Evolutionary conservation across 2,329 filamentous ascomycete genomes (phyloP).

Genomic region (Aspergillus udagawae): DNA sequence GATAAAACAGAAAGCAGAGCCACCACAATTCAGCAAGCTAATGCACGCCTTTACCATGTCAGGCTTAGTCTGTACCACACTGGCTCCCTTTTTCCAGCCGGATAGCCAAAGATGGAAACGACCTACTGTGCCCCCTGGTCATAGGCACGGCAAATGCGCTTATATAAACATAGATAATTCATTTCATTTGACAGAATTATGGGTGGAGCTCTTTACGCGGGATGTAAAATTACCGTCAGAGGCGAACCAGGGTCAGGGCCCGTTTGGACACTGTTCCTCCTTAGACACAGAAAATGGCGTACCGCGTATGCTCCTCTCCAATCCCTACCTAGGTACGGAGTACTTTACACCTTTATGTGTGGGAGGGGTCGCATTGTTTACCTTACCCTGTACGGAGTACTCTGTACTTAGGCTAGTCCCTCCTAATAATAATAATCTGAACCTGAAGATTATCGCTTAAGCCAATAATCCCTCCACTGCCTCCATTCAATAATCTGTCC

Average conservation of each 20-base stretch:
- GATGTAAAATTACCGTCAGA: slow-evolving; percentile 14
- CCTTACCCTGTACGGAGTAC: background rate
- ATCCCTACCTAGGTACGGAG: too few relatives aligned
- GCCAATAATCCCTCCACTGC: background rate
- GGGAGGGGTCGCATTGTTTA: background rate
- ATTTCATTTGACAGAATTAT: slow-evolving; percentile 8
- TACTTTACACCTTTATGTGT: background rate
- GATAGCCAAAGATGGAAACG: slow-evolving; percentile 5
- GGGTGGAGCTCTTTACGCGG: slow-evolving; percentile 8
- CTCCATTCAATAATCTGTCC: slow-evolving; percentile 1
- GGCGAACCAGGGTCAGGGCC: slow-evolving; percentile 13
- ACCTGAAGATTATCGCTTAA: background rate
- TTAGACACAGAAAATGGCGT: background rate
- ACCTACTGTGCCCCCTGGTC: slow-evolving; percentile 11
- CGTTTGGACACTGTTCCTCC: slow-evolving; percentile 10
- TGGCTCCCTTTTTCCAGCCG: slow-evolving; percentile 2
- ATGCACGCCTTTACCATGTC: slow-evolving; percentile 1
- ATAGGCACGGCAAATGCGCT: background rate
- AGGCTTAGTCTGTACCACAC: slow-evolving; percentile 5
- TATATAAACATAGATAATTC: slow-evolving; percentile 1
- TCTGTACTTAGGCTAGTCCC: background rate
- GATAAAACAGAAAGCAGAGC: slow-evolving; percentile 2
- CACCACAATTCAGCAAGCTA: slow-evolving; percentile 5
- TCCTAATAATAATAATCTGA: background rate
- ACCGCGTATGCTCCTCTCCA: background rate